These are phyloP conservation scores for Zygosaccharomyces bailii DNA, from an alignment of 805 yeast genomes.

Conservation along the genomic window DNA sequence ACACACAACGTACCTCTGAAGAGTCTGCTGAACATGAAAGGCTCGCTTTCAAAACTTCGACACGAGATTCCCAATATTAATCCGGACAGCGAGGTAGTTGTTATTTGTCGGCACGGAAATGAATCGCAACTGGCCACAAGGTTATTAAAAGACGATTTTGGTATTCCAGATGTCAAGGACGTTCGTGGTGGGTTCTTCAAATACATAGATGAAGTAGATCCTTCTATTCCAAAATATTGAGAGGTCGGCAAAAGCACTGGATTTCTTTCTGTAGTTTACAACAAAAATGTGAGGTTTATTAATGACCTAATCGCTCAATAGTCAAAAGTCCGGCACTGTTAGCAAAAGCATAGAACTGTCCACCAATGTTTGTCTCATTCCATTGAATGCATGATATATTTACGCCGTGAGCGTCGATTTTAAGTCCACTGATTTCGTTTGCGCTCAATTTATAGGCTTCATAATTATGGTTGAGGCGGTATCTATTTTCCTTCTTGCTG, in stretches of 20 bases:
- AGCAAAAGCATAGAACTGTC: constrained; percentile 43
- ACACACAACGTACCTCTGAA: constrained; percentile 65
- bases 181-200: constrained; percentile 71
- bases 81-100: constrained; percentile 41
- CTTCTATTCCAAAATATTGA: constrained; percentile 60
- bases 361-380: constrained; percentile 48
- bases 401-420: constrained; percentile 49
- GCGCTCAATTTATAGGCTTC: constrained; percentile 34
- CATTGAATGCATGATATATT: constrained; percentile 51
- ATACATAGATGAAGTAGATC: constrained; percentile 64
- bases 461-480: constrained; percentile 41
- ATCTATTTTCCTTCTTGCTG: constrained; percentile 38
- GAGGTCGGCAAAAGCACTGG: not conserved
- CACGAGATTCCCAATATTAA: constrained; percentile 26
- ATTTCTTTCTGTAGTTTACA: too few relatives aligned
- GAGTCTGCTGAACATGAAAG: constrained; percentile 36
- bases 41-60: constrained; percentile 28
- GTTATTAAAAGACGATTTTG: constrained; percentile 48
- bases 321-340: constrained; percentile 35
- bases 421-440: constrained; percentile 30
- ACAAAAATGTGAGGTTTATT: too few relatives aligned
- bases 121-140: constrained; percentile 80
- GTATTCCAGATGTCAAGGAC: constrained; percentile 54
- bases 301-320: constrained; percentile 25
- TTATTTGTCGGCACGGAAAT: constrained; percentile 84